Base-by-base conservation (phyloP, 441 rosid species). In the Gossypium trilobum region DNA sequence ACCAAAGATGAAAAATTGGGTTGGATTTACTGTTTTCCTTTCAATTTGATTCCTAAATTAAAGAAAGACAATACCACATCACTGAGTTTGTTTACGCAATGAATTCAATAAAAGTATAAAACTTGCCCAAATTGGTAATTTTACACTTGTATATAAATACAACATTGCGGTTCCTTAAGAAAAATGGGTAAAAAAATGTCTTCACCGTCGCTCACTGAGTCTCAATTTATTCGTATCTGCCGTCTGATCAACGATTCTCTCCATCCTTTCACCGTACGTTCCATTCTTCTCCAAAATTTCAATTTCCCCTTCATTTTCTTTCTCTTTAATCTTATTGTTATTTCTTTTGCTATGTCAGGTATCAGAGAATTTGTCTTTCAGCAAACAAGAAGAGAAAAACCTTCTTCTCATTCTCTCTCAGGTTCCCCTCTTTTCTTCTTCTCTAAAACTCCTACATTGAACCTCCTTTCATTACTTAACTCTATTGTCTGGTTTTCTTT, bases 211-310 rank as follows among this genome's bases (percentile, higher is more conserved):
- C 67, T 74, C 39, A 14, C 70, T 68, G 77, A 55, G 22, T 78
- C 72, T 10, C 69, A 55, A 5, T 51, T 44, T 70, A 75, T 70
- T 42, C 82, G 79, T 60, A 82, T 88, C 44, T 73, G 83, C 83
- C 74, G 74, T 51, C 83, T 91, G 80, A 76, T 91, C 76, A 73
- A 80, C 63, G 79, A 80, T 27, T 73, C 78, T 11, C 73, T 87
- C 59, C 78, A 68, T 20, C 81, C 79, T 4, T 82, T 70, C 77
- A 59, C 78, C 13, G 89, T 90, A 13, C 36, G 56, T 66, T 11
- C 36, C n/a, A 7, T 25, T 48, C 58, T 25, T 25, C 58, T 25
- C 14, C 14, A 25, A 8, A 36, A 3, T 66, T 48, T 50, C 42
- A 23, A n/a, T 23, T 3, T 25, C 22, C 17, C 22, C 3, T n/a